Base-by-base conservation (phyloP, 768 basidiomycete species). In the Hysterangium stoloniferum region DNA sequence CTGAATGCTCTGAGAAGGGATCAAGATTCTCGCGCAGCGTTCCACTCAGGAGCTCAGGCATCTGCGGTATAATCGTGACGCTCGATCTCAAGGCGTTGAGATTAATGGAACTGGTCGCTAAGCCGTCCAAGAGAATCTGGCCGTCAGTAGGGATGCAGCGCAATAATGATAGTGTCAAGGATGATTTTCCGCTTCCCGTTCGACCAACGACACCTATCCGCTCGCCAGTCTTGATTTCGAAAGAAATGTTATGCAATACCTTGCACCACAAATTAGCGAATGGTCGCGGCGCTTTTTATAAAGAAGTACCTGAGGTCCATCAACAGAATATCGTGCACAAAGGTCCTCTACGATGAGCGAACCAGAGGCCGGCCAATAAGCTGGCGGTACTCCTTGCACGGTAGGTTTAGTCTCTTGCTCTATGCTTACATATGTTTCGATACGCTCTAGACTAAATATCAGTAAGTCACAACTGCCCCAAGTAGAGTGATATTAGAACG, bases 11-110 rank as follows among this genome's bases (percentile, higher is more conserved):
- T 4, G 31, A 45, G 28, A 52, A 55, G 2, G 56, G 56, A 37
- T 57, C 56, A 4, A 57, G 60, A 48, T 68, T 68, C 28, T 64
- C 61, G 2, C 66, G 56, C 11, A 66, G 52, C 0, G 62, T 65
- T 20, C 56, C 56, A 32, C 61, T 62, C 15, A 70, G 55, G 6
- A 70, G 57, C n/a, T 66, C 60, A 42, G 62, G 58, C 38, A 52
- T 52, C 45, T 77, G 74, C 4, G 74, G 76, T 29, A 78, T 81
- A 54, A 82, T 77, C 2, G 80, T 82, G 49, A 84, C 74, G 50
- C 71, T 74, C 1, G 73, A 68, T 35, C 82, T 67, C 38, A 84
- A 64, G 7, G 67, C 70, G 55, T 81, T 72, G 11, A 84, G 64
- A 56, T 80, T 80, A n/a, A 71, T 59, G 9, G 54, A 52, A 34